Percentiles rank a stretch among this genome's conserved stretches.
Evolutionary conservation across 2,329 filamentous ascomycete genomes (phyloP).

Genomic region (Cercospora janseana): DNA sequence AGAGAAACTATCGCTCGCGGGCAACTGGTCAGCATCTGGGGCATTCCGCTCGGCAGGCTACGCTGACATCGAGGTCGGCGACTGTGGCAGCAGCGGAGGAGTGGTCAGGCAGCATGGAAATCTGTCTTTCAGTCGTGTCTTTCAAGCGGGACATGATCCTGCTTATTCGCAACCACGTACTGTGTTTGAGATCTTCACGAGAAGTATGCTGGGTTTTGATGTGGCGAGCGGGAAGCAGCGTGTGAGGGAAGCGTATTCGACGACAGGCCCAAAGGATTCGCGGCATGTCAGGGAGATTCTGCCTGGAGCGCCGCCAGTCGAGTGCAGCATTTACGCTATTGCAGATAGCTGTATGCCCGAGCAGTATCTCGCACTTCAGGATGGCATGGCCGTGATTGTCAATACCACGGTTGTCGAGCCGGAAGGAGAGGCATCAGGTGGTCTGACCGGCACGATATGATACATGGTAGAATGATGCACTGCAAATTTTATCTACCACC

Average conservation of each 20-base stretch:
- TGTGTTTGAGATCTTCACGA: slow-evolving; percentile 54
- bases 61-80: slow-evolving; percentile 31
- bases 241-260: slow-evolving; percentile 43
- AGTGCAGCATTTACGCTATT: slow-evolving; percentile 48
- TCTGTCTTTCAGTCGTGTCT: slow-evolving; percentile 39
- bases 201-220: slow-evolving; percentile 52
- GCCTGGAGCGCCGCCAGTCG: slow-evolving; percentile 37
- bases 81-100: slow-evolving; percentile 30
- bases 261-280: slow-evolving; percentile 41
- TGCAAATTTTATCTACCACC: too few species aligned
- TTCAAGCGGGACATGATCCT: slow-evolving; percentile 35
- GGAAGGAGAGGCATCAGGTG: background rate
- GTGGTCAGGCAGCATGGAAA: slow-evolving; percentile 38
- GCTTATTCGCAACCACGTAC: slow-evolving; percentile 54
- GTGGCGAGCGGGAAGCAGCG: slow-evolving; percentile 54
- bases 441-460: background rate
- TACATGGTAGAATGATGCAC: too few species aligned
- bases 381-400: slow-evolving; percentile 48
- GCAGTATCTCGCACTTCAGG: slow-evolving; percentile 43
- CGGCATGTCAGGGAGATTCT: slow-evolving; percentile 47
- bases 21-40: slow-evolving; percentile 27
- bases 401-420: slow-evolving; percentile 45
- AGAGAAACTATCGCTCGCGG: slow-evolving; percentile 32
- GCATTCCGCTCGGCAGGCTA: slow-evolving; percentile 35
- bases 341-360: slow-evolving; percentile 46